Percentiles rank a stretch among this genome's conserved stretches.
phyloP scores from a whole-genome alignment of 2,329 filamentous ascomycete species.

The Verticillium alfalfae region DNA sequence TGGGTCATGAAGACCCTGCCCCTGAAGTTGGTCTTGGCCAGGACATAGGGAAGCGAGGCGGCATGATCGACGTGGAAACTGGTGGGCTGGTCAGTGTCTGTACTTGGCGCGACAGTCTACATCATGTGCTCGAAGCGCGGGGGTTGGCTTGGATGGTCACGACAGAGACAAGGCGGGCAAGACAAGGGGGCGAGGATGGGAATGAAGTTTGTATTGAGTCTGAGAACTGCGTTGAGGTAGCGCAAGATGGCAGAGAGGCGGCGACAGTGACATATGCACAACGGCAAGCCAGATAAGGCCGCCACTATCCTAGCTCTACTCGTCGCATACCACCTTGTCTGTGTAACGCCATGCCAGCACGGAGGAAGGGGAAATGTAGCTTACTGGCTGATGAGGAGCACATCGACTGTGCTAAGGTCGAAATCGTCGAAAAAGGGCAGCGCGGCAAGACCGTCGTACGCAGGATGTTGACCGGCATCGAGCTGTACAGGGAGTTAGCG shows the following conservation, averaged over 20 bases:
- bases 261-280: not conserved
- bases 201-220: slow-evolving; percentile 13
- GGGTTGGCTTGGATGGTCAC: slow-evolving; percentile 1
- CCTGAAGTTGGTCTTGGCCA: slow-evolving; percentile 96
- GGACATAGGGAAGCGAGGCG: slow-evolving; percentile 94
- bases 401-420: slow-evolving; percentile 92
- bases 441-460: slow-evolving; percentile 87
- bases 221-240: slow-evolving; percentile 11
- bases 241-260: not conserved
- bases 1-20: slow-evolving; percentile 99
- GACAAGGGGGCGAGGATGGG: slow-evolving; percentile 10
- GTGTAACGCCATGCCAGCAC: not conserved
- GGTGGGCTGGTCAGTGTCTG: not conserved
- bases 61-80: slow-evolving; percentile 99
- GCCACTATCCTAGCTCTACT: not conserved
- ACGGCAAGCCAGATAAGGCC: not conserved
- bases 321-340: slow-evolving; percentile 16
- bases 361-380: slow-evolving; percentile 29
- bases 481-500: slow-evolving; percentile 50
- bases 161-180: slow-evolving; percentile 7
- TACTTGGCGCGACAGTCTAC: not conserved
- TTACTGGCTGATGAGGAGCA: slow-evolving; percentile 99
- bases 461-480: slow-evolving; percentile 94
- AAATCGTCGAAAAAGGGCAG: slow-evolving; percentile 99
- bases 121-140: not conserved